Conservation (phyloP, 2,329 filamentous ascomycete genomes). For the Epichloe gansuensis region DNA sequence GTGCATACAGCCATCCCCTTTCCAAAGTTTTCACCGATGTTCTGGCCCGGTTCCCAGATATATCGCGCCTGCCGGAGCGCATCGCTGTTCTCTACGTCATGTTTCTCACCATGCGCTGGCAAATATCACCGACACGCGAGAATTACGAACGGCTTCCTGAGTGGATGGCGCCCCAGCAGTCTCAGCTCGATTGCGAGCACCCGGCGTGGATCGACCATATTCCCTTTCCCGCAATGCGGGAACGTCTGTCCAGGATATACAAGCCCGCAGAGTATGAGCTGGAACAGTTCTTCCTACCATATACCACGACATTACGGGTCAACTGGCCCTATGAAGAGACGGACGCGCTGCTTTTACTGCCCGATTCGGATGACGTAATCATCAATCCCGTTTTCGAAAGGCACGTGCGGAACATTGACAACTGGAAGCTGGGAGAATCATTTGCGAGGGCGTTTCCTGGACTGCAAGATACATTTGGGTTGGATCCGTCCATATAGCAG, state of each 20-base stretch:
- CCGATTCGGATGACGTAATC: constrained; percentile 50
- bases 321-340: constrained; percentile 76
- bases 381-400: constrained; percentile 82
- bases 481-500: constrained; percentile 8
- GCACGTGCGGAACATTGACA: constrained; percentile 60
- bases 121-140: constrained; percentile 63
- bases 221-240: constrained; percentile 67
- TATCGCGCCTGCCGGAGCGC: constrained; percentile 66
- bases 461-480: constrained; percentile 18
- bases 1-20: constrained; percentile 55
- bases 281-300: constrained; percentile 73
- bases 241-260: constrained; percentile 43
- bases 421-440: constrained; percentile 65
- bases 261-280: constrained; percentile 45
- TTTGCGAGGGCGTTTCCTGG: constrained; percentile 55
- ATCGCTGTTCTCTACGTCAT: constrained; percentile 73
- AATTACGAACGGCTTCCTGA: constrained; percentile 68
- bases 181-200: constrained; percentile 55
- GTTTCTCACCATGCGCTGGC: constrained; percentile 80
- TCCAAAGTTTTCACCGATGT: constrained; percentile 82
- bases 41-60: constrained; percentile 67
- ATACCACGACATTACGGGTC: constrained; percentile 59
- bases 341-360: constrained; percentile 51
- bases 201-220: constrained; percentile 74
- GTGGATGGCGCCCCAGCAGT: constrained; percentile 54